Conservation (phyloP, 1,139 yeast species). For the Saccharomyces hybrid region DNA sequence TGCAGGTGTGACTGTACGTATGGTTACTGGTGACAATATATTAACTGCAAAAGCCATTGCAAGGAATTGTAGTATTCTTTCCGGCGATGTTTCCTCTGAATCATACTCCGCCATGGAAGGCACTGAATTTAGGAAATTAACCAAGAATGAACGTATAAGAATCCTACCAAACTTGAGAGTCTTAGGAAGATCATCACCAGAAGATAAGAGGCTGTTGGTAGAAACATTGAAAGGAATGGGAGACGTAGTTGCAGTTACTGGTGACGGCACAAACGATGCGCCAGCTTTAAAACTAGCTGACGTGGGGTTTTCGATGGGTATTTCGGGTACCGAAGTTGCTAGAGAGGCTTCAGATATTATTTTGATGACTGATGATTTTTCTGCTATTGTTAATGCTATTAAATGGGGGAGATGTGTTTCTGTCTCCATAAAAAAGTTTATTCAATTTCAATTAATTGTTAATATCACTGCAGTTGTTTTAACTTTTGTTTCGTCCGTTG, state of each 20-base stretch:
- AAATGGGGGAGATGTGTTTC: conserved; percentile 99
- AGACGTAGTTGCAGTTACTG: conserved; percentile 97
- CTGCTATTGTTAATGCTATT: conserved; percentile 94
- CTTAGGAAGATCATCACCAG: conserved; percentile 91
- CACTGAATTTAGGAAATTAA: conserved; percentile 68
- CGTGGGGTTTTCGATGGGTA: conserved; percentile 93
- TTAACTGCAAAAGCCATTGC: conserved; percentile 90
- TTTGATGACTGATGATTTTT: conserved; percentile 90
- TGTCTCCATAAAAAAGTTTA: conserved; percentile 85
- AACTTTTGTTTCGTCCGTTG: conserved; percentile 91
- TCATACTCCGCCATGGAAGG: conserved; percentile 86
- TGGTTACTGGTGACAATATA: conserved; percentile 96
- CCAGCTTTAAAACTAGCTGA: conserved; percentile 91
- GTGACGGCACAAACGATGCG: conserved; percentile 96
- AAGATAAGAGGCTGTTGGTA: conserved; percentile 83
- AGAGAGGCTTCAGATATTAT: conserved; percentile 91
- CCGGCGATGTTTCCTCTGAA: conserved; percentile 45
- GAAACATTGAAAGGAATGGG: conserved; percentile 72
- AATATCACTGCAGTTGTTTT: conserved; percentile 90
- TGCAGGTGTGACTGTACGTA: conserved; percentile 92
- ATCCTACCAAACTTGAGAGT: conserved; percentile 72
- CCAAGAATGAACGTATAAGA: conserved; percentile 46
- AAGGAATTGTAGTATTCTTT: conserved; percentile 70
- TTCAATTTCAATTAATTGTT: conserved; percentile 94
- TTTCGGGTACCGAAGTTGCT: conserved; percentile 90